Conservation (phyloP, 2,329 filamentous ascomycete species). For the Tolypocladium amazonense region DNA sequence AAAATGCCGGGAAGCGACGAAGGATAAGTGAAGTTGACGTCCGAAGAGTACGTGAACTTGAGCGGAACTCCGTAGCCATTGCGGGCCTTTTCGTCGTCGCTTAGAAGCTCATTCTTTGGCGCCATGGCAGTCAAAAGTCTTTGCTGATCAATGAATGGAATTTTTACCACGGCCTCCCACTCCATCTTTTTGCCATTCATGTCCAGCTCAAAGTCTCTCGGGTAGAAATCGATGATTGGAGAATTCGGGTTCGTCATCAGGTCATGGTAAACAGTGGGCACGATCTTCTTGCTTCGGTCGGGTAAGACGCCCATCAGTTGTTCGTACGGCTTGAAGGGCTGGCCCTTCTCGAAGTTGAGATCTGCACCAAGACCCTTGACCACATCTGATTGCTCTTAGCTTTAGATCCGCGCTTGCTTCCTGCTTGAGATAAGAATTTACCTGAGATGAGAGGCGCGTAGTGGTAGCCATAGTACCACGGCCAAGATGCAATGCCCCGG, state of each 20-base stretch:
- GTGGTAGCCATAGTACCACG: slow-evolving; percentile 95
- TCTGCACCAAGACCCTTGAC: slow-evolving; percentile 77
- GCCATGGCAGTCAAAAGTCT: slow-evolving; percentile 78
- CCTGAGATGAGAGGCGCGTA: slow-evolving; percentile 94
- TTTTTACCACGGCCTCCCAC: slow-evolving; percentile 98
- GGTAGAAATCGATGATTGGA: slow-evolving; percentile 96
- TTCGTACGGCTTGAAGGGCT: slow-evolving; percentile 90
- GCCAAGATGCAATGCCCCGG: slow-evolving; percentile 92
- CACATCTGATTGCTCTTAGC: slow-evolving; percentile 51
- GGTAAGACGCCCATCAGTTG: slow-evolving; percentile 98
- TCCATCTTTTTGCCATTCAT: slow-evolving; percentile 99
- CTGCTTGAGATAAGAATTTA: slow-evolving; percentile 21
- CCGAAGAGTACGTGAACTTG: slow-evolving; percentile 79
- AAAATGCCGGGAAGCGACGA: slow-evolving; percentile 85
- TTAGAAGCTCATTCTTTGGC: slow-evolving; percentile 69
- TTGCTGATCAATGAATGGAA: slow-evolving; percentile 94
- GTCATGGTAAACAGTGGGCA: slow-evolving; percentile 75
- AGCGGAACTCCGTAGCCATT: slow-evolving; percentile 88
- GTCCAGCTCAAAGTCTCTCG: slow-evolving; percentile 90
- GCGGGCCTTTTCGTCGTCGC: slow-evolving; percentile 64
- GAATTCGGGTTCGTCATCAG: slow-evolving; percentile 87
- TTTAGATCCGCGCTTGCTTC: neutral
- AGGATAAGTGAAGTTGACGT: slow-evolving; percentile 71
- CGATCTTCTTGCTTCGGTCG: slow-evolving; percentile 94
- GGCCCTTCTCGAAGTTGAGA: slow-evolving; percentile 85